Base-by-base conservation (phyloP, 208 protist genomes). In the Trypanosoma avium region DNA sequence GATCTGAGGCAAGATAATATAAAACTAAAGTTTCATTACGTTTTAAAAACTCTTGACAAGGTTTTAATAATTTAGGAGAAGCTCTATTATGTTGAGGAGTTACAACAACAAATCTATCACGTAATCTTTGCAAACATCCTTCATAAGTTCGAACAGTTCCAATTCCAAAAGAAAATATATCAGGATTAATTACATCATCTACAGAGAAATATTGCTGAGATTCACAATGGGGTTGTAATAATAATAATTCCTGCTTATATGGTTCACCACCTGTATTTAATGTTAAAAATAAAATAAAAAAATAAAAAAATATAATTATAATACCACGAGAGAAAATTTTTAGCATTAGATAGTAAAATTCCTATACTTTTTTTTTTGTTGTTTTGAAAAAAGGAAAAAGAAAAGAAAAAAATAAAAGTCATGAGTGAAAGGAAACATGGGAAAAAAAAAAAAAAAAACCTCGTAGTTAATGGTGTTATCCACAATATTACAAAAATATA, bases 101-200 rank as follows among this genome's bases (percentile, higher is more conserved):
- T 15, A 67, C 49, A 22, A 67, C 29, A 35, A 52, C 50, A 43
- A 67, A 58, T 17, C 61, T 30, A 38, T 67, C 61, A 56, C 61
- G 61, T 8, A 22, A 15, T 32, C 36, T 4, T 38, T 58, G 47
- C n/a, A 67, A 26, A 30, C 61, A 67, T 57, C 61, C 61, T 21
- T 67, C 26, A 22, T 58, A 58, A 24, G 61, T 50, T 13, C 33
- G 47, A 13, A 58, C 36, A 29, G 49, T 58, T 36, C 61, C 49
- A 38, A 67, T 58, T 36, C 26, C 61, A 33, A 33, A 47, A 2
- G 36, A 8, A 17, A 52, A 45, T n/a, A 50, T 8, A 3, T 43
- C 27, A 8, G 61, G 61, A 40, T 67, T 67, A 2, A 60, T 40
- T 3, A 64, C 8, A 32, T 57, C 61, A 5, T 40, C 57, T 17